A percentile compares a stretch with the other conserved stretches of the same genome.
phyloP scores from a whole-genome alignment of 2,329 filamentous ascomycete genomes.

The Monilinia fructicola region DNA sequence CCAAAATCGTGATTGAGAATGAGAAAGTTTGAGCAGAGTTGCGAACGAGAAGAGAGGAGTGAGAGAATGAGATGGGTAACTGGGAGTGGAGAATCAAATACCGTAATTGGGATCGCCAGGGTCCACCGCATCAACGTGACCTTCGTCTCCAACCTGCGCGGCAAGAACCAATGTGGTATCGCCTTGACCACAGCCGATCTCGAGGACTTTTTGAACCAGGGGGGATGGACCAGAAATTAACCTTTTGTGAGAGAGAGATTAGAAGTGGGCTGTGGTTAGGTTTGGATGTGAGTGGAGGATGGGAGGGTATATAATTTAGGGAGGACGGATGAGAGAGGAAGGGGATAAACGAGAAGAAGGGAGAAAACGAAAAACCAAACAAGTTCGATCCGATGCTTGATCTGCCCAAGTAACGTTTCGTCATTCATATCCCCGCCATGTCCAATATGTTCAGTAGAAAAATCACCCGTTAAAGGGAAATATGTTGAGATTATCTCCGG shows the following conservation, averaged over 20 bases:
- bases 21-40: too few species aligned
- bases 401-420: constrained; percentile 32
- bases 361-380: background rate
- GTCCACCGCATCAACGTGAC: constrained; percentile 53
- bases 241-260: background rate
- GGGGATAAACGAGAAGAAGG: background rate
- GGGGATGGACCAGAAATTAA: constrained; percentile 42
- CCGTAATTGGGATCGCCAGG: constrained; percentile 52
- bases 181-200: constrained; percentile 61
- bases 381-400: constrained; percentile 40
- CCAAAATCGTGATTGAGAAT: too few species aligned
- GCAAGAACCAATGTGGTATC: constrained; percentile 57
- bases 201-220: constrained; percentile 50
- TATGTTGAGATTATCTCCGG: constrained; percentile 25
- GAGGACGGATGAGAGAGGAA: background rate
- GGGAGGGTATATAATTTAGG: background rate
- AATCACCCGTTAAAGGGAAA: constrained; percentile 24
- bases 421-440: constrained; percentile 2
- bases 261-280: background rate
- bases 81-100: constrained; percentile 10
- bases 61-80: too few species aligned
- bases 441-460: background rate
- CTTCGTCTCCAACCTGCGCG: constrained; percentile 46
- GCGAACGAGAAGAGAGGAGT: too few species aligned
- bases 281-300: too few species aligned